Conservation (phyloP, 2,329 filamentous ascomycete species). For the Pezicula carpinea region DNA sequence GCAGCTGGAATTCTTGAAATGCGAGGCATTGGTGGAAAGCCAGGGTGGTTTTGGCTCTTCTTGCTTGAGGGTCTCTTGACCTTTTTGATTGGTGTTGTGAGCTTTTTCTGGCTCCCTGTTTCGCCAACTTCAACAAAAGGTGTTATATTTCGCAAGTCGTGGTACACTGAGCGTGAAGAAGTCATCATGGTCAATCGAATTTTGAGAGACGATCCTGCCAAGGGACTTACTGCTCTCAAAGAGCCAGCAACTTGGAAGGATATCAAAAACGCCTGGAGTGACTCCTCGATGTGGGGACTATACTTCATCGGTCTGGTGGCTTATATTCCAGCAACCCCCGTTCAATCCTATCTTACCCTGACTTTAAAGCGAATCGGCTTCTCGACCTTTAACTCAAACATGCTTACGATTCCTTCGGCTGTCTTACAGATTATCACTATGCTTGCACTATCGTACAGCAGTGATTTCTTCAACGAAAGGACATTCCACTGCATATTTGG, state of each 20-base stretch:
- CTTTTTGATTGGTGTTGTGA: slow-evolving; percentile 43
- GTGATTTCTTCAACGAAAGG: slow-evolving; percentile 50
- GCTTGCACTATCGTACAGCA: slow-evolving; percentile 47
- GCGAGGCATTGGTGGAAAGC: slow-evolving; percentile 40
- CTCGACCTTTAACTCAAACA: slow-evolving; percentile 53
- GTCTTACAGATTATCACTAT: slow-evolving; percentile 53
- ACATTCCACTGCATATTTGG: slow-evolving; percentile 47
- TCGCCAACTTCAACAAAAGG: slow-evolving; percentile 63
- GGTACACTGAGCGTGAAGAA: slow-evolving; percentile 65
- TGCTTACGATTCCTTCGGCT: slow-evolving; percentile 57
- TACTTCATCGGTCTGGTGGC: slow-evolving; percentile 44
- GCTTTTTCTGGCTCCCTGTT: slow-evolving; percentile 55
- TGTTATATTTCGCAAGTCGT: slow-evolving; percentile 55
- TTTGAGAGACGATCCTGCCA: slow-evolving; percentile 49
- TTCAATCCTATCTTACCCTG: slow-evolving; percentile 47
- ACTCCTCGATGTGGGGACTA: slow-evolving; percentile 44
- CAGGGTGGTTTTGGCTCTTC: slow-evolving; percentile 54
- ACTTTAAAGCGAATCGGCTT: slow-evolving; percentile 53
- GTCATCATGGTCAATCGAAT: slow-evolving; percentile 64
- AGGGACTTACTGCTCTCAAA: slow-evolving; percentile 42
- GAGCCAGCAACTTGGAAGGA: slow-evolving; percentile 39
- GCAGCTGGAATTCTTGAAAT: slow-evolving; percentile 45
- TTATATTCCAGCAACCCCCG: slow-evolving; percentile 44
- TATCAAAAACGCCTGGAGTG: slow-evolving; percentile 39
- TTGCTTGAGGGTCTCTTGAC: slow-evolving; percentile 38